Evolutionary conservation across 257 asterid species (phyloP).

Genomic region (Fraxinus pennsylvanica): DNA sequence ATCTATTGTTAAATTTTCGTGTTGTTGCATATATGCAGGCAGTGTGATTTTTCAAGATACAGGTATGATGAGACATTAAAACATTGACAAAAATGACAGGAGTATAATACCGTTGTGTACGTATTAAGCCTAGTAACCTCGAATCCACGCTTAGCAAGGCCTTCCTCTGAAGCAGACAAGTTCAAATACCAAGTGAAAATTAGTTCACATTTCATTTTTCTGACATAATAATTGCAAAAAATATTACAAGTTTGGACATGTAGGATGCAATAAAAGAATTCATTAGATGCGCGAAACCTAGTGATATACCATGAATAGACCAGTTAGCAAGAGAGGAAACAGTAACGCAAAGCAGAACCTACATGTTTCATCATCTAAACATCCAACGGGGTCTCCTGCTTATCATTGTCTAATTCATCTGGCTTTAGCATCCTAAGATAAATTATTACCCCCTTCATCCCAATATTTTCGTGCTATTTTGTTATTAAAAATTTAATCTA

Average conservation of each 20-base stretch:
- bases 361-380: not conserved
- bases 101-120: constrained; percentile 76
- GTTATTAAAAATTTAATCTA: not conserved
- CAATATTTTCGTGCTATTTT: not conserved
- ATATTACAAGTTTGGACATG: not conserved
- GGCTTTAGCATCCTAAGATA: not conserved
- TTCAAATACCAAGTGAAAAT: constrained; percentile 2
- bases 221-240: not conserved
- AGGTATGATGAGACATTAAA: not conserved
- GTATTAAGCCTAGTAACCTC: constrained; percentile 87
- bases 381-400: not conserved
- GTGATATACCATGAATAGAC: not conserved
- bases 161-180: constrained; percentile 68
- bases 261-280: not conserved
- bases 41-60: not conserved
- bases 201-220: not conserved
- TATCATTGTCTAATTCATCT: not conserved
- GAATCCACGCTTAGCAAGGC: constrained; percentile 84
- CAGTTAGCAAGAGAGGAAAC: not conserved
- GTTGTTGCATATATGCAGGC: not conserved
- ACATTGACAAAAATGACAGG: not conserved
- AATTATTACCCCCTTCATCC: not conserved
- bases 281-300: not conserved
- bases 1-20: not conserved
- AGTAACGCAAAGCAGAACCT: not conserved